Evolutionary conservation across 2,329 filamentous ascomycete genomes (phyloP).

Genomic region (Chaetomium olivaceum): DNA sequence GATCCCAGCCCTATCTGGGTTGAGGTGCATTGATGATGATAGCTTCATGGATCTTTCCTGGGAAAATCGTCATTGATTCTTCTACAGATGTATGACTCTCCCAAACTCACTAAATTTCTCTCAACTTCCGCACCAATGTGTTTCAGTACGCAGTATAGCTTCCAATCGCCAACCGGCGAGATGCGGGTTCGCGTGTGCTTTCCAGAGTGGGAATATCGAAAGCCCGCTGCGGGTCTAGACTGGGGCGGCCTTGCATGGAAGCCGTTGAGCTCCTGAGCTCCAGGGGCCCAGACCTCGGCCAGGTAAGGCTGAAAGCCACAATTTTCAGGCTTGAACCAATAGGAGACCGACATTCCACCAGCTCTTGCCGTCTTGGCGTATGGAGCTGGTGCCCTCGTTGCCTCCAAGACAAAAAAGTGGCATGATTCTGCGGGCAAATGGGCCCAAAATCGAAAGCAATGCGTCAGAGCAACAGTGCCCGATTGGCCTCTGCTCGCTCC

Average conservation of each 20-base stretch:
- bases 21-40: neutral
- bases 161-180: neutral
- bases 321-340: constrained; percentile 19
- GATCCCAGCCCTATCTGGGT: neutral
- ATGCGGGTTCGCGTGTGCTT: neutral
- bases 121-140: neutral
- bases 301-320: constrained; percentile 32
- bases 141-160: neutral
- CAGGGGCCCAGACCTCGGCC: constrained; percentile 13
- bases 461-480: constrained; percentile 30
- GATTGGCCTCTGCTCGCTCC: constrained; percentile 27
- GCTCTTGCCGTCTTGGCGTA: constrained; percentile 34
- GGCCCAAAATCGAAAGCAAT: constrained; percentile 31
- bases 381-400: constrained; percentile 24
- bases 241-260: neutral
- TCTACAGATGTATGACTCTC: neutral
- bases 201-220: constrained; percentile 1
- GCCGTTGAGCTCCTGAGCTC: neutral
- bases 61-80: neutral
- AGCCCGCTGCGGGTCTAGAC: neutral
- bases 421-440: constrained; percentile 34
- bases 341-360: constrained; percentile 1
- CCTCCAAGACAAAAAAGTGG: constrained; percentile 34
- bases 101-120: neutral
- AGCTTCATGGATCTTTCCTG: neutral